Evolutionary conservation across 2,329 filamentous ascomycete species (phyloP).

Genomic region (Beauveria sp.): DNA sequence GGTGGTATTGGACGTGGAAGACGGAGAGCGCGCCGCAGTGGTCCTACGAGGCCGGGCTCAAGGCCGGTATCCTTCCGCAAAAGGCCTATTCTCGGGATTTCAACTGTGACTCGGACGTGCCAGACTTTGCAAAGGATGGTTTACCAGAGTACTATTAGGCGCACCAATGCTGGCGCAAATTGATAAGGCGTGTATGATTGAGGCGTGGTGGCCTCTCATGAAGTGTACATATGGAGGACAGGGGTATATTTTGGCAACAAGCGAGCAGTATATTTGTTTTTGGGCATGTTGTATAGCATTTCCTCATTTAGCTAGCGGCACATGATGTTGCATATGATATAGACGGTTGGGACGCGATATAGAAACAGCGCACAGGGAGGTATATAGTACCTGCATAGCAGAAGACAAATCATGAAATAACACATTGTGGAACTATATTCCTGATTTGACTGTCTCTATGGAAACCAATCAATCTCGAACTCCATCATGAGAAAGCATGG

Average conservation of each 20-base stretch:
- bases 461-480: too few relatives aligned
- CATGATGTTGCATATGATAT: background rate
- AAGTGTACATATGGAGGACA: conserved; percentile 5
- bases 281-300: background rate
- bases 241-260: background rate
- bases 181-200: background rate
- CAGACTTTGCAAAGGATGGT: conserved; percentile 38
- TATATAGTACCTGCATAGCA: background rate
- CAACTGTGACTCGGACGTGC: conserved; percentile 54
- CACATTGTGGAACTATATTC: background rate
- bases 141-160: conserved; percentile 43
- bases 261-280: background rate
- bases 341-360: background rate
- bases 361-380: background rate
- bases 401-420: too few relatives aligned
- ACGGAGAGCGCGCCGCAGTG: conserved; percentile 82
- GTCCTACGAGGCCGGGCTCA: conserved; percentile 79
- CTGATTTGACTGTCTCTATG: background rate
- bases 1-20: conserved; percentile 99
- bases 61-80: conserved; percentile 69
- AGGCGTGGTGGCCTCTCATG: background rate
- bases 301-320: background rate
- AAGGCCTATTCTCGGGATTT: conserved; percentile 67
- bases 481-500: background rate
- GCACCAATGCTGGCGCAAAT: background rate